phyloP scores from a whole-genome alignment of 345 rosid genomes.

The Pseudoturritis turrita region DNA sequence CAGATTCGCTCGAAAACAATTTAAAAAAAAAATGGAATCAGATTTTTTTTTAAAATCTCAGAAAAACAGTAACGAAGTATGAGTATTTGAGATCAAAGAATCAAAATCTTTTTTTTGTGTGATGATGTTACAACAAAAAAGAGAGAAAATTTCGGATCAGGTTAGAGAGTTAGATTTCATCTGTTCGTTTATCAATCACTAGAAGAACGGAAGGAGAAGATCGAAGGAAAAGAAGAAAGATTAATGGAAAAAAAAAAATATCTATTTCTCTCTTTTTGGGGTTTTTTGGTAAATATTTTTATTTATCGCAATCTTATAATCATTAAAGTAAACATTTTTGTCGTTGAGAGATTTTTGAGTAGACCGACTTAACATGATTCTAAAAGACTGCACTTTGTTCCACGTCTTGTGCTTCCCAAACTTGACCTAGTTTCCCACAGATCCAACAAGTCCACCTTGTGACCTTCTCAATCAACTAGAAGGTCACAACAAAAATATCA shows the following conservation, averaged over 20 bases:
- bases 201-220: slow-evolving; percentile 22
- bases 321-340: slow-evolving; percentile 27
- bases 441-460: background rate
- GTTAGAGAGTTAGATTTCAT: slow-evolving; percentile 19
- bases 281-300: background rate
- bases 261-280: background rate
- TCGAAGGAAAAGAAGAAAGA: background rate
- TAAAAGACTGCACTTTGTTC: slow-evolving; percentile 29
- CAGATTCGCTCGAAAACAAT: background rate
- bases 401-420: slow-evolving; percentile 27
- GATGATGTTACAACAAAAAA: background rate
- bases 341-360: slow-evolving; percentile 10
- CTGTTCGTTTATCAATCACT: slow-evolving; percentile 18
- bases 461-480: background rate
- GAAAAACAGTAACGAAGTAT: background rate
- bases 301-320: slow-evolving; percentile 18
- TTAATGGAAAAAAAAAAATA: background rate
- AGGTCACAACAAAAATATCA: too few relatives aligned
- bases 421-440: slow-evolving; percentile 26
- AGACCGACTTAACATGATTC: slow-evolving; percentile 34
- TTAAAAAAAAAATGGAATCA: background rate
- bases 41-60: background rate
- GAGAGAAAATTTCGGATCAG: slow-evolving; percentile 14
- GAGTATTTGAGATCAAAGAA: slow-evolving; percentile 9
- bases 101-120: background rate